These are phyloP conservation scores for Lepidium campestre DNA, from an alignment of 441 rosid genomes.

Conservation along the genomic window DNA sequence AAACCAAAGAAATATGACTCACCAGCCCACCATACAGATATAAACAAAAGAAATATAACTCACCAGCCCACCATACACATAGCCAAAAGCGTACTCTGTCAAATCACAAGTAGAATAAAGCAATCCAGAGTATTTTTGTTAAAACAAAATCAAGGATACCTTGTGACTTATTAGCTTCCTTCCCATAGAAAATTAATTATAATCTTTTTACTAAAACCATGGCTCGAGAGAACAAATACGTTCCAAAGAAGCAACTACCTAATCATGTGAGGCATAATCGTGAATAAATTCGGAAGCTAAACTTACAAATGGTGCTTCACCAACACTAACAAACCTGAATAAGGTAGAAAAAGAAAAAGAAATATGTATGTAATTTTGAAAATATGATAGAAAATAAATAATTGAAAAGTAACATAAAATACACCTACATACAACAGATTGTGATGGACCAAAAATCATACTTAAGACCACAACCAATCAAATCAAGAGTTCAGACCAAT, in stretches of 20 bases:
- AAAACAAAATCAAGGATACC: conserved; percentile 13
- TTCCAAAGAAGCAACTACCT: conserved; percentile 40
- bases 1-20: conserved; percentile 28
- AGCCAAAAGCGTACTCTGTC: conserved; percentile 86
- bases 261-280: conserved; percentile 78
- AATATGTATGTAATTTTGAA: background rate
- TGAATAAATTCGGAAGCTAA: conserved; percentile 97
- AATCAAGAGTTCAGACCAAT: conserved; percentile 82
- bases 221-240: background rate
- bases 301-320: conserved; percentile 98
- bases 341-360: conserved; percentile 2
- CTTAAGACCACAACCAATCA: conserved; percentile 74
- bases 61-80: conserved; percentile 85
- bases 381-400: background rate
- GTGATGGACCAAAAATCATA: conserved; percentile 87
- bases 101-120: conserved; percentile 93
- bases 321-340: conserved; percentile 94
- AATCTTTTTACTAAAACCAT: background rate
- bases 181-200: background rate
- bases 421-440: conserved; percentile 77
- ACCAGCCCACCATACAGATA: conserved; percentile 76
- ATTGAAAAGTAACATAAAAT: background rate
- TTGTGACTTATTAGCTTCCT: conserved; percentile 1
- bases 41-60: conserved; percentile 28
- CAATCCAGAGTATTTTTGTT: conserved; percentile 88